Evolutionary conservation across 805 yeast species (phyloP), one percentile per base, ranked within the genome.

Genomic region (Zygoascus ofunaensis): DNA sequence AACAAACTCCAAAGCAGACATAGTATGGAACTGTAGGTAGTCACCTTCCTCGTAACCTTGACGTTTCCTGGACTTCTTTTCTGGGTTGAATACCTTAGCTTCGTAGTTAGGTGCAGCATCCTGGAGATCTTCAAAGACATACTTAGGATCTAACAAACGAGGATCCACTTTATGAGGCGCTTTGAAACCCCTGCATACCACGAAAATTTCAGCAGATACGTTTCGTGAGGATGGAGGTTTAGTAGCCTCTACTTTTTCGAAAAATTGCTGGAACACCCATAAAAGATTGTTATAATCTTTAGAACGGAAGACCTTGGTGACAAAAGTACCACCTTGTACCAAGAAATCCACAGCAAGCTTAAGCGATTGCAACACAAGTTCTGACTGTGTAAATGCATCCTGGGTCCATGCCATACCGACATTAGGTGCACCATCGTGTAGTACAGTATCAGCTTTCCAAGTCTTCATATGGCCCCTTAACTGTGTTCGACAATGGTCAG

Each of bases 391-490:
- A 68, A 86, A 92, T 1, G 99, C 98, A 77, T 92, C 99, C 65
- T 92, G 99, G 18, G 85, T 92, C 99, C 99, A 92, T n/a, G 95
- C 95, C 59, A 92, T 74, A 81, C 99, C 99, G 56, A 92, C 97
- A 60, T 92, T 92, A 24, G 99, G 99, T 23, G 99, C 99, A 80
- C 99, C 99, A 74, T 92, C 99, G 66, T 92, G 98, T 60, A 92
- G 69, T 17, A 92, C 97, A 0, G 95, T 86, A 61, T 92, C 97
- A 1, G 97, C 99, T 58, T 92, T 92, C 97, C 97, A 92, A 1
- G 97, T 89, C 64, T 92, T 92, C 82, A 92, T 81, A 61, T 90
- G 87, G 23, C 97, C 97, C 61, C 97, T 78, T 50, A 92, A 73
- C 63, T 78, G 87, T 37, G 96, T 86, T 55, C 97, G 76, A 72